phyloP scores from a whole-genome alignment of 1,284 basidiomycete species.

The Ustilago tritici region DNA sequence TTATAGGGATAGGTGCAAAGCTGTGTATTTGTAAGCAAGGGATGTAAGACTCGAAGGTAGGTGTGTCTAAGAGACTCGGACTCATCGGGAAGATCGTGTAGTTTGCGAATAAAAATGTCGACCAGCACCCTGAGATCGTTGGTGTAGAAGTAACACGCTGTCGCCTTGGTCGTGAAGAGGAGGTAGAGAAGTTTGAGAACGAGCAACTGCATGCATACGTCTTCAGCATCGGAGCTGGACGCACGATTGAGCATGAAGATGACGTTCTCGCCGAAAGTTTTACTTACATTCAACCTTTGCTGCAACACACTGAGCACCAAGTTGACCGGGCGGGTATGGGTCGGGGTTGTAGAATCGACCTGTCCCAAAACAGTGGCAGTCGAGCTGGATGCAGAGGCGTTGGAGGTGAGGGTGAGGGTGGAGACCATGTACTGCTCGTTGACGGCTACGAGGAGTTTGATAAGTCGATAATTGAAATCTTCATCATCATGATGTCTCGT shows the following conservation, averaged over 20 bases:
- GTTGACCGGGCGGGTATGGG: constrained; percentile 72
- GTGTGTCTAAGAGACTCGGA: constrained; percentile 96
- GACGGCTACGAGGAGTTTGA: constrained; percentile 74
- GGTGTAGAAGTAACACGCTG: constrained; percentile 96
- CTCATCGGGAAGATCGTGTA: constrained; percentile 90
- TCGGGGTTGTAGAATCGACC: constrained; percentile 26
- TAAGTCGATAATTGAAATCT: constrained; percentile 54
- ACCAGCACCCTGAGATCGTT: constrained; percentile 96
- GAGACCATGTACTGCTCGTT: constrained; percentile 99
- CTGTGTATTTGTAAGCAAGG: constrained; percentile 93
- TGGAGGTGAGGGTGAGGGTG: constrained; percentile 70
- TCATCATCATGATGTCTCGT: constrained; percentile 90
- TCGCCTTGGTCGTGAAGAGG: constrained; percentile 91
- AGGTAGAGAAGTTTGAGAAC: constrained; percentile 95
- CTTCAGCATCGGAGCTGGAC: constrained; percentile 75
- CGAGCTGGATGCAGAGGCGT: constrained; percentile 58
- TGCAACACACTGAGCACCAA: constrained; percentile 85
- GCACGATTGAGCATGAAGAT: constrained; percentile 99
- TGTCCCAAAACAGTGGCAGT: constrained; percentile 10
- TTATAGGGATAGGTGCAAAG: constrained; percentile 87
- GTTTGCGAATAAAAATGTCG: constrained; percentile 93
- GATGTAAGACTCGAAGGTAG: constrained; percentile 94
- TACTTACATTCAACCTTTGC: constrained; percentile 82
- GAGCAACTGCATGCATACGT: constrained; percentile 91
- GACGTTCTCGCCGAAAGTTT: constrained; percentile 97